phyloP scores from a whole-genome alignment of 352 stramenopile species.

The Aphanomyces astaci region DNA sequence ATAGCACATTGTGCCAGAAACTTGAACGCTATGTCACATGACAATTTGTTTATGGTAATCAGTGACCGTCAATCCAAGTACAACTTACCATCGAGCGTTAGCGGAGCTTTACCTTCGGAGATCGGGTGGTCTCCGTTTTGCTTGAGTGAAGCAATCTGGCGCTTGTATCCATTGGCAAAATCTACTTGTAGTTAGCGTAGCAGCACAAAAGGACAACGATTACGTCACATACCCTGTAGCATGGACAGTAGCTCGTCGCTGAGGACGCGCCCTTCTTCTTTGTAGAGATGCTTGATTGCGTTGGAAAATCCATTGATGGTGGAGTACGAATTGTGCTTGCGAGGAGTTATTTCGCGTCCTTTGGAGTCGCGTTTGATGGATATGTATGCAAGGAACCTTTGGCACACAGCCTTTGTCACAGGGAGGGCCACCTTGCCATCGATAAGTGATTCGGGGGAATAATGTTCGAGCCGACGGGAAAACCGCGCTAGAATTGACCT shows the following conservation, averaged over 20 bases:
- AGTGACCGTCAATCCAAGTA: no score
- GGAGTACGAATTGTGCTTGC: background rate
- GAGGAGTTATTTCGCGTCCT: background rate
- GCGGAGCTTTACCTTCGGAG: background rate
- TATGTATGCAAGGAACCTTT: background rate
- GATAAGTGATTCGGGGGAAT: no score
- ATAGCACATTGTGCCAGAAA: no score
- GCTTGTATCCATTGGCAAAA: background rate
- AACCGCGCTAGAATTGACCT: no score
- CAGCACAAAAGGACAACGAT: no score
- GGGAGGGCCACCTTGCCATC: no score
- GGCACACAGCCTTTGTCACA: background rate
- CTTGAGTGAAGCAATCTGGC: background rate
- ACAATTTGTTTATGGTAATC: no score
- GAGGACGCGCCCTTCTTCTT: no score
- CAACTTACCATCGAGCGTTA: background rate
- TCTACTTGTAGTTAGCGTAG: background rate
- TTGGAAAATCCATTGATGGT: background rate
- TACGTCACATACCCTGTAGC: no score
- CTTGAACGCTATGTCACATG: no score
- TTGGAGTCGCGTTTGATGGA: background rate
- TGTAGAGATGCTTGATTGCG: background rate
- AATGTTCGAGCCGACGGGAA: no score
- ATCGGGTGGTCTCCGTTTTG: background rate
- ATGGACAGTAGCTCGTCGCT: no score